Evolutionary conservation across 805 yeast species (phyloP).

Genomic region (Candida peoriensis): DNA sequence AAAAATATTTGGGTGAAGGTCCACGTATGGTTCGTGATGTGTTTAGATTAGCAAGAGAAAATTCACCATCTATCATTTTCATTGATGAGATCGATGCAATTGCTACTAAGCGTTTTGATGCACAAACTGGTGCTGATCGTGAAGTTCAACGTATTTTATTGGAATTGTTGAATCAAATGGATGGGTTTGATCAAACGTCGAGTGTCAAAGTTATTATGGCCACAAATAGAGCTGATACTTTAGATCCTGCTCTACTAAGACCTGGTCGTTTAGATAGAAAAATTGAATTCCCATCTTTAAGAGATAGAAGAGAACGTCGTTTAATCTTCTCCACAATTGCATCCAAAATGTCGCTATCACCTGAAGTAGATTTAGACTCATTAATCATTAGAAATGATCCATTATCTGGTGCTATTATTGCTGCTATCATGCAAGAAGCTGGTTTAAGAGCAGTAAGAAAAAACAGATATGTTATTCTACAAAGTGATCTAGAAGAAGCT

Average conservation of each 20-base stretch:
- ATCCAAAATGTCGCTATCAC: constrained; percentile 95
- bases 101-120: constrained; percentile 98
- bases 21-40: constrained; percentile 99
- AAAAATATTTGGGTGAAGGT: constrained; percentile 97
- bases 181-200: constrained; percentile 94
- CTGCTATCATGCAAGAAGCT: constrained; percentile 99
- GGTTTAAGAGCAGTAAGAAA: constrained; percentile 98
- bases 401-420: constrained; percentile 93
- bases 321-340: constrained; percentile 94
- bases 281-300: constrained; percentile 92
- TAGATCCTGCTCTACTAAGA: constrained; percentile 96
- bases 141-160: constrained; percentile 97
- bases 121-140: constrained; percentile 99
- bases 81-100: constrained; percentile 99
- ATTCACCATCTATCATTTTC: constrained; percentile 93
- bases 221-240: constrained; percentile 97
- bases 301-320: constrained; percentile 97
- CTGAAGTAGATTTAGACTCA: constrained; percentile 95
- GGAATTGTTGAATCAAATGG: constrained; percentile 97
- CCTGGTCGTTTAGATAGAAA: constrained; percentile 98
- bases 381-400: constrained; percentile 95
- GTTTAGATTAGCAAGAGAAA: constrained; percentile 93
- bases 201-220: constrained; percentile 99
- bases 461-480: constrained; percentile 94
- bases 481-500: constrained; percentile 96